Base-by-base conservation (phyloP, 768 basidiomycete species). In the Lactarius indigo region DNA sequence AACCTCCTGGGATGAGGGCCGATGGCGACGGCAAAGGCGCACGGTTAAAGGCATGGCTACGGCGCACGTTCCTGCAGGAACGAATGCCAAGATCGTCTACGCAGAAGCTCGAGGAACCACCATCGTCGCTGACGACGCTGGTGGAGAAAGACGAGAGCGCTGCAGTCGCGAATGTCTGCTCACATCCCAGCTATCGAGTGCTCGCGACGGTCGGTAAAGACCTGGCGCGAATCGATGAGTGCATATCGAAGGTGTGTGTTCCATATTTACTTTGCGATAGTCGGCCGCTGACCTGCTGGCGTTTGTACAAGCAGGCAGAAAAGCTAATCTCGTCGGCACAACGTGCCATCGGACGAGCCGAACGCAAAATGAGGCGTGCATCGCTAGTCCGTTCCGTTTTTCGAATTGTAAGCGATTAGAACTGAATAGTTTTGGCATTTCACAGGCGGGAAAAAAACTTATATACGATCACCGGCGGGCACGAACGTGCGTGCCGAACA, bases 41-140 rank as follows among this genome's bases (percentile, higher is more conserved):
- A 56, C 84, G 80, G 68, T 73, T 90, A 55, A 87, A 84, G 69
- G 80, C 83, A 5, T 90, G 89, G 89, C 75, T 87, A 72, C 85
- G 82, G 76, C 84, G 83, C 68, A 87, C 87, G 68, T 78, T 88
- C 33, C 70, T 76, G 9, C 73, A 52, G 50, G 56, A 57, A 42
- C 57, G 69, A 35, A 42, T 56, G 47, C 68, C 68, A 28, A 63
- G 68, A 17, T 59, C 63, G 17, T 62, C 64, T 8, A 18, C 65
- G 62, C 57, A 15, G 52, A 59, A 37, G 28, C 35, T 41, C 39
- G 37, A 44, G 70, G 66, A 44, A 31, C 58, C 54, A n/a, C 50
- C 67, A 37, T 66, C 64, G 15, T 59, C 42, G 3, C 55, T 59
- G 20, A 64, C 63, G 30, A 65, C 63, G 20, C 52, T 61, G 28